Base-by-base conservation (phyloP, 1,139 yeast genomes). In the Diutina neorugosa region DNA sequence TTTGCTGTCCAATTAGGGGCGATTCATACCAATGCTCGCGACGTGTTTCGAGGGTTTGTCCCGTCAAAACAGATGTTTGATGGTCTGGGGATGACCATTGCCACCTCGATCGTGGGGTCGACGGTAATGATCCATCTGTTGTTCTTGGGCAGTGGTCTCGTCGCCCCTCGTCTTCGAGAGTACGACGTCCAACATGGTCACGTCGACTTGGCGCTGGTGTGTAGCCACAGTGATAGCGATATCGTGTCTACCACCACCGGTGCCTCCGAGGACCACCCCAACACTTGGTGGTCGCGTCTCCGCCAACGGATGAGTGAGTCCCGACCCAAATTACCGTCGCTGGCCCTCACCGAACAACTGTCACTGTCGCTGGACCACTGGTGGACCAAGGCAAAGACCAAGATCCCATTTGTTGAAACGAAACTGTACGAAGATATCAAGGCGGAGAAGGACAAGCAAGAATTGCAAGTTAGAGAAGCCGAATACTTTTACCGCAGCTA, bases 61-160 rank as follows among this genome's bases (percentile, higher is more conserved):
- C 95, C 96, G 0, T 82, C 89, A 0, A 65, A 67, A 40, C 77
- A 79, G 57, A 77, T 86, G 75, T 76, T 86, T 57, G 70, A 77
- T 52, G 80, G 81, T 12, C 71, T 71, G 54, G 93, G 94, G 7
- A 69, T 86, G 63, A 82, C 86, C 57, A 78, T 83, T 51, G 87
- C 93, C 5, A 83, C 89, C 23, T 85, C 91, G 18, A 81, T 87
- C 59, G 70, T 87, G 51, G 94, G 94, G 63, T 87, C 93, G 31
- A 86, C 93, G 0, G 93, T 86, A 31, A 86, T 86, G 93, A 88
- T 90, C 42, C 93, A 86, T 62, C 81, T 88, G 20, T 69, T 86
- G 54, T 85, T 84, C 61, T 72, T 86, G 58, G 93, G 93, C 0
- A 82, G 89, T 4, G 88, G 88, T 1, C 68, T 86, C 56, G 91